Base-by-base conservation (phyloP, 257 asterid species). In the Henckelia pumila region DNA sequence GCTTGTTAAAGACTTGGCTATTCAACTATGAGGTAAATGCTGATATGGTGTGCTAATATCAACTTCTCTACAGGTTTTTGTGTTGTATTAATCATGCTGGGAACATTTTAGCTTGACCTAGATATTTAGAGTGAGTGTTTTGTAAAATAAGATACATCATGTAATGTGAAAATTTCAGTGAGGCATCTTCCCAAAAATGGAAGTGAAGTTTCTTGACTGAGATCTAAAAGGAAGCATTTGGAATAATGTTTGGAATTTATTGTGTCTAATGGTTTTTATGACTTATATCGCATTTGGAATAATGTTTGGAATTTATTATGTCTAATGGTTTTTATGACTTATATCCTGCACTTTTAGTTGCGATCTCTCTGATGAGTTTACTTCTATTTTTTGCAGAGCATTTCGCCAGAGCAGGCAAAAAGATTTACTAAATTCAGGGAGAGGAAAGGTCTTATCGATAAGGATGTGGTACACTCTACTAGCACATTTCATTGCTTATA, bases 401-500 rank as follows among this genome's bases (percentile, higher is more conserved):
- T 94, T 79, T 87, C 95, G 5, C 24, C 79, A 5, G 88, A 85
- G 78, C 99, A 94, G 76, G 92, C 97, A 8, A 89, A 79, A 69
- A 88, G 89, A 78, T 94, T 91, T 78, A 87, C 96, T 21, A 94
- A 94, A 79, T 94, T 87, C 78, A 85, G 99, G 76, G 99, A 91
- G 88, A 94, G 99, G 85, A 94, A 91, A 83, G 84, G 91, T 78
- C 96, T 94, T 56, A 91, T 94, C 28, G 99, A 91, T 78, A 94
- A 94, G 87, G 99, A 94, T 71, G 99, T 94, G 95, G 99, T 93
- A 85, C 61, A 78, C 76, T 73, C 28, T 63, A 49, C 26, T 66
- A 6, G 61, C 67, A 66, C 32, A 57, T 60, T 69, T 65, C 64
- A 19, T 59, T n/a, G n/a, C n/a, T 21, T 25, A 24, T 28, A 22